Conservation (phyloP, 2,329 filamentous ascomycete species). For the Botryotinia globosa region DNA sequence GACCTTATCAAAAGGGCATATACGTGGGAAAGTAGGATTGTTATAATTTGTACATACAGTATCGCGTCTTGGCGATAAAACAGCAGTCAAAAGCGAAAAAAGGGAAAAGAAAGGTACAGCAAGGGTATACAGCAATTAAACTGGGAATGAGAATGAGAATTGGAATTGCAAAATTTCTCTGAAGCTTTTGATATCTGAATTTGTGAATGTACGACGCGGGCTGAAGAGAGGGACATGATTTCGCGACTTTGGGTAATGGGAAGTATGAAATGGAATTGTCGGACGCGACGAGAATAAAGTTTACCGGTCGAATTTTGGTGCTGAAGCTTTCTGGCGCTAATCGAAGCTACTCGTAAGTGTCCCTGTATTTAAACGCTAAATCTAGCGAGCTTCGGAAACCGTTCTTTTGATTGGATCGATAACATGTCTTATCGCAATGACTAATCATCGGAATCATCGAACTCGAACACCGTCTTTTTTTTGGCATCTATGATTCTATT, state of each 20-base stretch:
- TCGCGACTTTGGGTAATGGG: slow-evolving; percentile 2
- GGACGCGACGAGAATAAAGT: slow-evolving; percentile 11
- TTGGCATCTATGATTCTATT: too few relatives aligned
- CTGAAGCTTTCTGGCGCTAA: neutral
- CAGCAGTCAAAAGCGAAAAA: slow-evolving; percentile 16
- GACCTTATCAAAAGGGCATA: slow-evolving; percentile 30
- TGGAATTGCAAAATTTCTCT: slow-evolving; percentile 9
- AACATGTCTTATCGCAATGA: neutral
- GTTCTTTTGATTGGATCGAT: neutral
- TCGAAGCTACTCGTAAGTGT: neutral
- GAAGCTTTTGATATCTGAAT: slow-evolving; percentile 1
- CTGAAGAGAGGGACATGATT: slow-evolving; percentile 12
- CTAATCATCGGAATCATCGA: neutral
- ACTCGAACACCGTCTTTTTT: neutral
- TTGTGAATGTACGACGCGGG: slow-evolving; percentile 3
- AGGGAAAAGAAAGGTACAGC: slow-evolving; percentile 18
- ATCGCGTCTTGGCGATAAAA: slow-evolving; percentile 34
- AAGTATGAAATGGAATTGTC: neutral
- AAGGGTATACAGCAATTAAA: slow-evolving; percentile 8
- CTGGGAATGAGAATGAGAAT: neutral
- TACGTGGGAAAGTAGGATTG: slow-evolving; percentile 16
- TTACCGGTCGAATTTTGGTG: neutral
- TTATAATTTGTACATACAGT: slow-evolving; percentile 32
- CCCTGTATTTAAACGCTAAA: neutral
- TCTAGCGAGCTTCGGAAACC: neutral